Base-by-base conservation (phyloP, 2,329 filamentous ascomycete species). In the Elsinoe arachidis region DNA sequence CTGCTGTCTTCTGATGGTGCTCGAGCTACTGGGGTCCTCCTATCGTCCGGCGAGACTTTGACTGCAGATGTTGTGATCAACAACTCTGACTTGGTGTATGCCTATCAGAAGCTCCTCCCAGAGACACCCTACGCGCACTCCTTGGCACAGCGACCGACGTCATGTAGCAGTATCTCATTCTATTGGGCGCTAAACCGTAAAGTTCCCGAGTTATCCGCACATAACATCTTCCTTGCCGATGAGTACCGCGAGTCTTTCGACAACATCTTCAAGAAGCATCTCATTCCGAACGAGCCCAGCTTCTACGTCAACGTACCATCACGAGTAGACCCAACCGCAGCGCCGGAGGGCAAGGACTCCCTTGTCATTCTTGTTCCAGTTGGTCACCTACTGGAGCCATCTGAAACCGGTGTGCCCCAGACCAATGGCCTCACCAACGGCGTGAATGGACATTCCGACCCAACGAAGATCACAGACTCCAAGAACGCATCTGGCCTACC, bases 221-320 rank as follows among this genome's bases (percentile, higher is more conserved):
- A 90, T 72, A 90, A 90, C 68, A 87, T 90, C 64, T 90, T 90
- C 73, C 79, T 90, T 5, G 85, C 86, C 2, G 82, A 88, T 63
- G 77, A 86, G 61, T 90, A 88, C 68, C 77, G 77, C 53, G 83
- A 86, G 63, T 84, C 80, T n/a, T 90, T 90, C 65, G 86, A 90
- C 68, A 79, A 80, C 59, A 90, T 90, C 59, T 90, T 90, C 76
- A 82, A 86, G 62, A 73, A 80, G 30, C 83, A 88, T 59, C 72
- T 78, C 2, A 81, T 90, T 7, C 87, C 87, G 1, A 69, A 77
- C 1, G 77, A 88, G 59, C 86, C 86, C 0, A 85, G 81, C 57
- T 90, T 90, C 74, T 90, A 90, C 70, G 80, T 90, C 70, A 88
- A 90, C 66, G 85, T 90, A 0, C 87, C 87, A 0, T 85, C 80